Evolutionary conservation across 805 yeast genomes (phyloP).

Genomic region (Yamadazyma phyllophila): DNA sequence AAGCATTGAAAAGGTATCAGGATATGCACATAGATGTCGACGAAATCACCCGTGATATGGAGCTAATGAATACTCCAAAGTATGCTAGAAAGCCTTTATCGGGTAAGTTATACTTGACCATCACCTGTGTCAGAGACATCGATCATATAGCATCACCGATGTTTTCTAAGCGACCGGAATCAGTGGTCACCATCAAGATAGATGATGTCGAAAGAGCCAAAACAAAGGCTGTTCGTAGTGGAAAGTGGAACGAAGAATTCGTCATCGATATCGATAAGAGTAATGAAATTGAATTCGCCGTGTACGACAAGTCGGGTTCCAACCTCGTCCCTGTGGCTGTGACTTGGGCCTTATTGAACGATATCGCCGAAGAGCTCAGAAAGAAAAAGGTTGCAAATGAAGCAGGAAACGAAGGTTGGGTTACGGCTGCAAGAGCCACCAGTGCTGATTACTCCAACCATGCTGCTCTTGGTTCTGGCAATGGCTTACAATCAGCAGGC

Average conservation of each 20-base stretch:
- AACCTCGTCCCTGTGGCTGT: slow-evolving; percentile 83
- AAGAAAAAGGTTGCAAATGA: slow-evolving; percentile 80
- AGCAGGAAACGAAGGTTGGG: slow-evolving; percentile 78
- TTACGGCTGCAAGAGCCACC: slow-evolving; percentile 44
- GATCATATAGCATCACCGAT: slow-evolving; percentile 89
- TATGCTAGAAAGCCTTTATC: slow-evolving; percentile 80
- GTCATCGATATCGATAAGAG: slow-evolving; percentile 82
- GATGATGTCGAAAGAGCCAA: slow-evolving; percentile 84
- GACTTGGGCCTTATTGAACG: slow-evolving; percentile 87
- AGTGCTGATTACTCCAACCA: slow-evolving; percentile 1
- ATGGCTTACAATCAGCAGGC: background rate
- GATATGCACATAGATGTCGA: slow-evolving; percentile 78
- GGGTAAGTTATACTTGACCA: slow-evolving; percentile 73
- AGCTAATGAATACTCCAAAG: slow-evolving; percentile 63
- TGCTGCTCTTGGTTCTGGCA: background rate
- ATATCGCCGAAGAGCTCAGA: slow-evolving; percentile 91
- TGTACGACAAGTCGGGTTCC: slow-evolving; percentile 74
- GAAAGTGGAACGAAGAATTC: slow-evolving; percentile 82
- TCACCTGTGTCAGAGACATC: slow-evolving; percentile 79
- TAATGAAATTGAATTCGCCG: slow-evolving; percentile 84
- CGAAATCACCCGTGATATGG: slow-evolving; percentile 64
- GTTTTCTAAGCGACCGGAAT: slow-evolving; percentile 75
- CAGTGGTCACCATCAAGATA: slow-evolving; percentile 71
- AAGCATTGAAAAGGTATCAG: slow-evolving; percentile 81
- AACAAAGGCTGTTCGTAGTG: slow-evolving; percentile 72